Conservation (phyloP, 805 yeast species). For the Phaffomyces antillensis region DNA sequence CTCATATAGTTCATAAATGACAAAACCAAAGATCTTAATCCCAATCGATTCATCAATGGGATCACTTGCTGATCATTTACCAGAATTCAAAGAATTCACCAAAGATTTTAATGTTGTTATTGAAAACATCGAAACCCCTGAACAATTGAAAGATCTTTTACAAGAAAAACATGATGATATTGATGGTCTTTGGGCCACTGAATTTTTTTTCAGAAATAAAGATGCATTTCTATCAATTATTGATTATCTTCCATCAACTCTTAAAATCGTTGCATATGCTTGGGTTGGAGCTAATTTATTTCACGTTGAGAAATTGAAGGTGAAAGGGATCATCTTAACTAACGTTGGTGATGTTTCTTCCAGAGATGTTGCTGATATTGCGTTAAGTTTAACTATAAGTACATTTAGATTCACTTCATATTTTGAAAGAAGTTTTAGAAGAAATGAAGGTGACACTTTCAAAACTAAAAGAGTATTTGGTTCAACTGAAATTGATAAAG, state of each 20-base stretch:
- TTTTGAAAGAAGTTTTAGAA: slow-evolving; percentile 37
- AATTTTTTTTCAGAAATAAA: slow-evolving; percentile 36
- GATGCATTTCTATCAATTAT: slow-evolving; percentile 39
- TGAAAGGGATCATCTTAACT: slow-evolving; percentile 46
- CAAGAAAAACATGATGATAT: slow-evolving; percentile 31
- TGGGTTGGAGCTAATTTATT: slow-evolving; percentile 56
- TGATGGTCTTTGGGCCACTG: slow-evolving; percentile 48
- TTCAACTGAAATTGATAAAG: slow-evolving; percentile 25
- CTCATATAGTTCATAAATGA: slow-evolving; percentile 2
- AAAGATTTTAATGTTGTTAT: slow-evolving; percentile 31
- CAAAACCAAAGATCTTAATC: slow-evolving; percentile 12
- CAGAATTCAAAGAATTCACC: slow-evolving; percentile 38
- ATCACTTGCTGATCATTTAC: slow-evolving; percentile 39
- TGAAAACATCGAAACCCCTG: slow-evolving; percentile 36
- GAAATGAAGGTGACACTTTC: slow-evolving; percentile 38
- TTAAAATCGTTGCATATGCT: slow-evolving; percentile 45
- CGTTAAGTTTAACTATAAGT: slow-evolving; percentile 48
- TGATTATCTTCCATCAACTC: slow-evolving; percentile 36
- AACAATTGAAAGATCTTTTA: slow-evolving; percentile 34
- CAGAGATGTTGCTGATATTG: slow-evolving; percentile 68
- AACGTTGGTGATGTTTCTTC: slow-evolving; percentile 57
- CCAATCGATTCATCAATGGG: slow-evolving; percentile 23
- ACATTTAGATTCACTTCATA: slow-evolving; percentile 51
- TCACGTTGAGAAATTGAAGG: slow-evolving; percentile 36
- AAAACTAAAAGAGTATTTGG: slow-evolving; percentile 36